These are phyloP conservation scores for Fragaria vesca DNA, from an alignment of 306 rosid genomes.

Conservation along the genomic window DNA sequence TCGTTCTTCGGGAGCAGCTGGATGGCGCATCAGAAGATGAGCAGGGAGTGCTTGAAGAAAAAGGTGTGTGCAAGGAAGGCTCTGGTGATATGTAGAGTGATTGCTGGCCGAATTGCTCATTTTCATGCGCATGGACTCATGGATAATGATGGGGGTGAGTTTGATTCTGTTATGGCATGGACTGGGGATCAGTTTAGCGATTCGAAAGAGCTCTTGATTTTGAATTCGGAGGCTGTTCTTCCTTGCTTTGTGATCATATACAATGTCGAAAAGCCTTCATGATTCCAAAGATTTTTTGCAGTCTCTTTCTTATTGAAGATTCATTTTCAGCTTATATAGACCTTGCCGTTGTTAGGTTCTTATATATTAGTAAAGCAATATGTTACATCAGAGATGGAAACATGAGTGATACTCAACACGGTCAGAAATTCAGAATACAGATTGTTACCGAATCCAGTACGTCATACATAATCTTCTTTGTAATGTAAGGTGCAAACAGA, in stretches of 20 bases:
- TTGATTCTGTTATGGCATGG: conserved; percentile 28
- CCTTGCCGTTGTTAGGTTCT: not conserved
- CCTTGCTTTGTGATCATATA: conserved; percentile 38
- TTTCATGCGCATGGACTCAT: conserved; percentile 1
- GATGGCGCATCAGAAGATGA: conserved; percentile 34
- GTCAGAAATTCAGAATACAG: not conserved
- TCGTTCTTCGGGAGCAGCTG: conserved; percentile 20
- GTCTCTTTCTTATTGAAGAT: not conserved
- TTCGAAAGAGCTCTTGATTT: conserved; percentile 16
- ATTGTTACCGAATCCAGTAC: not conserved
- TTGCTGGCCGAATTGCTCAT: conserved; percentile 25
- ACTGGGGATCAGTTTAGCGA: not conserved
- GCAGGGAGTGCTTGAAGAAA: not conserved
- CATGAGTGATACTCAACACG: not conserved
- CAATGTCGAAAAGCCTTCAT: not conserved
- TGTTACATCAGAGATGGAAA: not conserved
- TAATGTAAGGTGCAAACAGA: not conserved
- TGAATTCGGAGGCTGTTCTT: conserved; percentile 32
- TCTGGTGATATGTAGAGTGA: conserved; percentile 31
- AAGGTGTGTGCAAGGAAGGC: conserved; percentile 21
- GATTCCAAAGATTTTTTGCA: not conserved
- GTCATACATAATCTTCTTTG: not conserved
- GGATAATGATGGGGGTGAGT: conserved; percentile 21
- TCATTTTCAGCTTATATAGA: not conserved
- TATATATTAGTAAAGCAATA: not conserved